Evolutionary conservation across 2,329 filamentous ascomycete species (phyloP).

Genomic region (Coleophoma eucalyptorum): DNA sequence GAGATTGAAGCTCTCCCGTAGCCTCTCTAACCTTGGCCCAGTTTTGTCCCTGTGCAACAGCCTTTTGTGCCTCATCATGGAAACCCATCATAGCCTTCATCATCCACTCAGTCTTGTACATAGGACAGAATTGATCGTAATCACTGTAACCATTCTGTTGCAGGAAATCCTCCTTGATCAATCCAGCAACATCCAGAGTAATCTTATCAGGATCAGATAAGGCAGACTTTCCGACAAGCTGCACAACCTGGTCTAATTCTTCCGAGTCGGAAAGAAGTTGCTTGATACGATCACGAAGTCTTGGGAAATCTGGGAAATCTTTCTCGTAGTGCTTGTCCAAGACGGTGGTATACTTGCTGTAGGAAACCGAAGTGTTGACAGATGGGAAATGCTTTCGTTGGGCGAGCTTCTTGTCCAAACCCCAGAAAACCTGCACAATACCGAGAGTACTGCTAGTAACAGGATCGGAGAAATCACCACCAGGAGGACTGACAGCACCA

Average conservation of each 20-base stretch:
- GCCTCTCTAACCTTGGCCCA: constrained; percentile 93
- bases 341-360: constrained; percentile 90
- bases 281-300: constrained; percentile 87
- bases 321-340: constrained; percentile 95
- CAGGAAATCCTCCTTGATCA: constrained; percentile 97
- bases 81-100: constrained; percentile 99
- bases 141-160: constrained; percentile 99
- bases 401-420: constrained; percentile 98
- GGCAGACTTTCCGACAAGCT: constrained; percentile 96
- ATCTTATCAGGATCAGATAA: constrained; percentile 98
- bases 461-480: constrained; percentile 98
- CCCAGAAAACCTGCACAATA: constrained; percentile 99
- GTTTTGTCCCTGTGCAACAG: constrained; percentile 81
- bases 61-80: constrained; percentile 97
- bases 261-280: constrained; percentile 93
- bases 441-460: constrained; percentile 89
- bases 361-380: constrained; percentile 91
- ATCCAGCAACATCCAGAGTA: constrained; percentile 82
- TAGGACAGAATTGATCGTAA: constrained; percentile 97
- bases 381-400: constrained; percentile 99
- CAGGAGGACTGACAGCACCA: constrained; percentile 92
- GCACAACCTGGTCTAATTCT: constrained; percentile 96
- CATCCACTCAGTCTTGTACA: constrained; percentile 99
- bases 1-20: constrained; percentile 79
- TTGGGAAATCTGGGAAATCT: constrained; percentile 89